Evolutionary conservation across 305 asterid genomes (phyloP), one percentile per base, ranked within the genome.

Genomic region (Fraxinus xanthoxyloides): DNA sequence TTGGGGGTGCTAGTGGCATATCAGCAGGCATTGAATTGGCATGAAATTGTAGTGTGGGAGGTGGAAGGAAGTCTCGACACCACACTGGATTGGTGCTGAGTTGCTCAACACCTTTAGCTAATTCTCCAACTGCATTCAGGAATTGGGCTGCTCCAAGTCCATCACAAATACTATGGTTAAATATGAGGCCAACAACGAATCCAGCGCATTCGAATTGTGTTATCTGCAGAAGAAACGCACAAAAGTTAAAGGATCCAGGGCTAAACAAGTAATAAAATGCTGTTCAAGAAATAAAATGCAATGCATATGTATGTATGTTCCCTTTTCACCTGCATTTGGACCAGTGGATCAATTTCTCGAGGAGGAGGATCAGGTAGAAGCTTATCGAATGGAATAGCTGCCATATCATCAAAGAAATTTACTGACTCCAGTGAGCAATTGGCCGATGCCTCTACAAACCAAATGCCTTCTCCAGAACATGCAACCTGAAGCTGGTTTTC

Each of bases 141-240:
- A 89, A 90, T 56, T 90, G 93, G n/a, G 93, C 92, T 23, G 91
- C 91, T 75, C 93, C 91, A 6, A 90, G 81, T 21, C 93, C 93
- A 19, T 87, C 91, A 59, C 90, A 85, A 21, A 87, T 76, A 80
- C 85, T 80, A 78, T 89, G 93, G 84, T 89, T 85, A 40, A 89
- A 89, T 67, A 84, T 82, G 7, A 90, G 85, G 10, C 91, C 92
- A 73, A 90, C 84, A 38, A 85, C 91, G 72, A 87, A 87, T 15
- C 93, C 92, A 0, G 78, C 63, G 54, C 91, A 90, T 28, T 65
- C 77, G 40, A 89, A 87, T 80, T 86, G 81, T 4, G 90, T 89
- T 76, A 90, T 87, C 89, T 88, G 83, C 36, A 2, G 35, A 12
- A 74, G 3, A 67, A 21, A 74, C 32, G 17, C 10, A 51, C 59